Evolutionary conservation across 371 early-diverging fungal genomes (phyloP), one percentile per base, ranked within the genome.

Genomic region (Funneliformis caledonium): DNA sequence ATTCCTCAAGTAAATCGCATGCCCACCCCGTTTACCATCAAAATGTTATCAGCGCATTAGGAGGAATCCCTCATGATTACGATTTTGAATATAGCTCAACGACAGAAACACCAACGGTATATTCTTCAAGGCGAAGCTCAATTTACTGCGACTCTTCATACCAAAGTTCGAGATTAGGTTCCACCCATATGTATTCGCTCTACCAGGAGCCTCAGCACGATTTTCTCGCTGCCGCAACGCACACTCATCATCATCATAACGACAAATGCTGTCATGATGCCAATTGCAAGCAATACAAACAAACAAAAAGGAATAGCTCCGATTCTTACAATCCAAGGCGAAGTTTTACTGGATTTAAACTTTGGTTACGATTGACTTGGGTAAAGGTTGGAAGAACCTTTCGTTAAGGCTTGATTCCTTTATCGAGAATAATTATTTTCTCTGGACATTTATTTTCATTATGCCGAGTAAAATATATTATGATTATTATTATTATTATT

Each of bases 321-420:
- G 31, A 45, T 37, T 70, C 68, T 5, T 79, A 79, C 59, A 78
- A 62, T 26, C 78, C 78, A 19, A 45, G 42, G n/a, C 60, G 56
- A 79, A 79, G 79, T 56, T 48, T 79, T 69, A 70, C 56, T 22
- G 79, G 79, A 19, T 70, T 79, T 45, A 64, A 64, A 48, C 70
- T 79, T n/a, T 79, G 79, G 79, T 12, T 52, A 19, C 42, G 79
- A 79, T 79, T 79, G 31, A 79, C 79, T 70, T 70, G 69, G 79
- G 79, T 79, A 6, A 79, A 79, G 22, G 79, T 79, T 52, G 60
- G 72, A 12, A 68, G 79, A 45, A 79, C 79, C 6, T 79, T 79
- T 60, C 79, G 79, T 60, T 79, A 68, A 78, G 11, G 3, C 2
- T 31, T 37, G 8, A 68, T 37, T 68, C 4, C 43, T 43, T 10